phyloP scores from a whole-genome alignment of 306 rosid genomes.

The Trifolium dubium region DNA sequence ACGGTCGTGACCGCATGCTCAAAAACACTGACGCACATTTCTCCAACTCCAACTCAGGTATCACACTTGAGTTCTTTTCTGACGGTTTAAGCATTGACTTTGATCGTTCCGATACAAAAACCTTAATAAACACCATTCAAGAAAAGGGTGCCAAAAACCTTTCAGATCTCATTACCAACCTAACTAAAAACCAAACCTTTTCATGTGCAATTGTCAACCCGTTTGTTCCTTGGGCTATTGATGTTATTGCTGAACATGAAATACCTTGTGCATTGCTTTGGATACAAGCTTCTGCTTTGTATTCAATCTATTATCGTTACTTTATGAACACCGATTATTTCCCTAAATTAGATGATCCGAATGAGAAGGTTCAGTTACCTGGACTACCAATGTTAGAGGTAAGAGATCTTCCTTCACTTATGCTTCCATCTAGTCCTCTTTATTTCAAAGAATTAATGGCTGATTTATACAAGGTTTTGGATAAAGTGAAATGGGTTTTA shows the following conservation, averaged over 20 bases:
- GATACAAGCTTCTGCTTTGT: constrained; percentile 60
- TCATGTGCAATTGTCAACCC: constrained; percentile 56
- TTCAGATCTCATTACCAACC: constrained; percentile 40
- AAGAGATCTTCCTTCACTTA: constrained; percentile 54
- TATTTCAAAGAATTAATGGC: background rate
- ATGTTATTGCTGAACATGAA: constrained; percentile 33
- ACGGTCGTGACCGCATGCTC: constrained; percentile 39
- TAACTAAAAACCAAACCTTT: constrained; percentile 33
- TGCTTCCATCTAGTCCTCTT: constrained; percentile 51
- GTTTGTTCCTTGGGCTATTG: constrained; percentile 57
- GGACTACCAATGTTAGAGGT: constrained; percentile 53
- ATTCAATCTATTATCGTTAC: constrained; percentile 56
- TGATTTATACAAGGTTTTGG: constrained; percentile 11
- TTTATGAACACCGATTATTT: constrained; percentile 26
- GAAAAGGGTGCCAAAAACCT: constrained; percentile 47
- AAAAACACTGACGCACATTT: background rate
- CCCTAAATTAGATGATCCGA: constrained; percentile 39
- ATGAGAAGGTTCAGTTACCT: constrained; percentile 45
- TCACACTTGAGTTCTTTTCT: constrained; percentile 56
- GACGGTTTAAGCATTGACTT: constrained; percentile 58
- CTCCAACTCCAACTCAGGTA: background rate
- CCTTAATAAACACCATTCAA: constrained; percentile 15
- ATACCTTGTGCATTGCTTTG: constrained; percentile 69
- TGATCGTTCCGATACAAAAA: constrained; percentile 39
- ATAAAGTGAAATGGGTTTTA: constrained; percentile 58